Evolutionary conservation across 1,284 basidiomycete species (phyloP), one percentile per base, ranked within the genome.

Genomic region (Boletus mariae): DNA sequence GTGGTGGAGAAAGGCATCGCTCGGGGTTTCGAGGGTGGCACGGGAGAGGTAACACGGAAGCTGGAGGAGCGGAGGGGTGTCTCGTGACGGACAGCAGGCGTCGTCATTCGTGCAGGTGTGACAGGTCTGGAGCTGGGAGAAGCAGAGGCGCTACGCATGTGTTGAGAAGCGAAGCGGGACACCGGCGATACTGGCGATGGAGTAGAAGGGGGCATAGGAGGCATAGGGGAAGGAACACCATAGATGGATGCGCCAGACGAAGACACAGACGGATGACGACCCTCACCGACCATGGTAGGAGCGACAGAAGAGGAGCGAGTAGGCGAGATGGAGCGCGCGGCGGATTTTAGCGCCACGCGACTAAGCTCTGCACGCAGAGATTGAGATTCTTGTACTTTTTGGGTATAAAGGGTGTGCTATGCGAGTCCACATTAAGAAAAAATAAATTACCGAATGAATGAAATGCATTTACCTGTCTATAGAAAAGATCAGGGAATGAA

Each of bases 311-410:
- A 43, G 56, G 61, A 59, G 51, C 69, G 58, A 46, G 60, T 38
- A 58, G 63, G 55, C 57, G 63, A 49, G 59, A 67, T 55, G 58
- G 73, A 49, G 69, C 70, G 46, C 1, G 76, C 67, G 31, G 78
- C 65, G 20, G 76, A 74, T 61, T 76, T 80, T 56, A 80, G 66
- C 54, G 69, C 68, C 46, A 61, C 49, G 49, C 84, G 79, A 68
- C 71, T 80, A 53, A 87, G 70, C 70, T 90, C 87, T 53, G 77
- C 74, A 47, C 82, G 82, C 45, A 89, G 77, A 61, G 75, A 75
- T 64, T 84, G 81, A 62, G 77, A 82, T 71, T 90, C 86, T 71
- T 84, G 83, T 53, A 80, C 74, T 75, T 84, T 85, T 74, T 84
- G 80, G 58, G 76, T 73, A 70, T 83, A 83, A 65, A 79, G 76